Evolutionary conservation across 2,329 filamentous ascomycete species (phyloP).

Genomic region (Ceratocystis alfenasii): DNA sequence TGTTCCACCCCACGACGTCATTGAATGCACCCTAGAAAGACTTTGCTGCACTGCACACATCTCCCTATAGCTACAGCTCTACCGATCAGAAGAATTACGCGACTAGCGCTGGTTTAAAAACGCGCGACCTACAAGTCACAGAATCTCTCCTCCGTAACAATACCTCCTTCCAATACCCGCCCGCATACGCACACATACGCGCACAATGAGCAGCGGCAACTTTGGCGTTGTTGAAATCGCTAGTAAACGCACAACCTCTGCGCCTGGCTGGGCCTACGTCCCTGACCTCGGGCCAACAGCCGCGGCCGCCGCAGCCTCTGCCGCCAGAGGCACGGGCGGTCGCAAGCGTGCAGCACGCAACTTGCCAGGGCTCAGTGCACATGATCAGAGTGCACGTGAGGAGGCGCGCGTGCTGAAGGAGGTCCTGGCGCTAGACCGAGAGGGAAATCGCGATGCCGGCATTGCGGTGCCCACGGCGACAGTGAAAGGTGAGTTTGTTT

Average conservation of each 20-base stretch:
- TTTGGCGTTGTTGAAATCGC: slow-evolving; percentile 77
- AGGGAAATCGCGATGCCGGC: slow-evolving; percentile 60
- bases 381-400: slow-evolving; percentile 68
- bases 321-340: slow-evolving; percentile 35
- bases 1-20: not conserved
- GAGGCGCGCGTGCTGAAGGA: slow-evolving; percentile 71
- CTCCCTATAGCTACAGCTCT: too few species aligned
- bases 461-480: slow-evolving; percentile 53
- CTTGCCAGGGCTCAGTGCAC: slow-evolving; percentile 39
- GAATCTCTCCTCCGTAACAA: too few species aligned
- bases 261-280: slow-evolving; percentile 88
- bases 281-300: slow-evolving; percentile 56
- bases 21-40: not conserved
- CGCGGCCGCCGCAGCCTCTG: slow-evolving; percentile 40
- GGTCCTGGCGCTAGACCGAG: slow-evolving; percentile 69
- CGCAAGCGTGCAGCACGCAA: slow-evolving; percentile 62
- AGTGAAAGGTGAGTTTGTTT: slow-evolving; percentile 31
- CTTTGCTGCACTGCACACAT: too few species aligned
- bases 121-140: too few species aligned
- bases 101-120: too few species aligned
- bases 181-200: not conserved
- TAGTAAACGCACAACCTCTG: slow-evolving; percentile 52
- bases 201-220: slow-evolving; percentile 41
- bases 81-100: too few species aligned
- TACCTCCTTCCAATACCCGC: not conserved